A percentile compares a stretch with the other conserved stretches of the same genome.
These are phyloP conservation scores for Solanum piurae DNA, from an alignment of 257 asterid species.

Conservation along the genomic window DNA sequence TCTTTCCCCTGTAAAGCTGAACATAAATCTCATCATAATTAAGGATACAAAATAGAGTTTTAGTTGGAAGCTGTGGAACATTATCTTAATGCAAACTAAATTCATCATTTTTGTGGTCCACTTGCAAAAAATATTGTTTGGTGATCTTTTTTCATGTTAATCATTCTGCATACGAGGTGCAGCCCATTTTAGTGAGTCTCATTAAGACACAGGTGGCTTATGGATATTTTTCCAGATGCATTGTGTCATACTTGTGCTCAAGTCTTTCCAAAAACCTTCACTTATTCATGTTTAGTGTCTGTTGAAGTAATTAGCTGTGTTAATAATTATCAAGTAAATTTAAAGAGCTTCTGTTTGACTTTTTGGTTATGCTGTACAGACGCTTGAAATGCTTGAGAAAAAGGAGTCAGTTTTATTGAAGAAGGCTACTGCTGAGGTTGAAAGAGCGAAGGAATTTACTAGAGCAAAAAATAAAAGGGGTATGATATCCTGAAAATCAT, in stretches of 20 bases:
- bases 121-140: neutral
- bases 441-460: constrained; percentile 67
- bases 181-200: neutral
- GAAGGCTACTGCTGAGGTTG: constrained; percentile 60
- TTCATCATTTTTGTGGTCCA: neutral
- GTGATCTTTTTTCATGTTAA: neutral
- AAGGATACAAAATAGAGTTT: neutral
- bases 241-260: neutral
- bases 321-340: neutral
- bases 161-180: neutral
- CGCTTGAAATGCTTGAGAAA: constrained; percentile 81
- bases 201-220: neutral
- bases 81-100: neutral
- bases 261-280: neutral
- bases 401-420: constrained; percentile 63
- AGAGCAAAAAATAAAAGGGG: constrained; percentile 73
- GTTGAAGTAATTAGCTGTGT: neutral
- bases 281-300: neutral
- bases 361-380: constrained; percentile 24
- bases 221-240: neutral
- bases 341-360: neutral
- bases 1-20: neutral
- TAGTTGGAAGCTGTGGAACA: neutral
- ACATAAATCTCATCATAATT: neutral
- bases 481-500: constrained; percentile 9